A percentile compares a stretch with the other conserved stretches of the same genome.
phyloP scores from a whole-genome alignment of 192 early-diverging fungal species.

The Helicostylum pulchrum region DNA sequence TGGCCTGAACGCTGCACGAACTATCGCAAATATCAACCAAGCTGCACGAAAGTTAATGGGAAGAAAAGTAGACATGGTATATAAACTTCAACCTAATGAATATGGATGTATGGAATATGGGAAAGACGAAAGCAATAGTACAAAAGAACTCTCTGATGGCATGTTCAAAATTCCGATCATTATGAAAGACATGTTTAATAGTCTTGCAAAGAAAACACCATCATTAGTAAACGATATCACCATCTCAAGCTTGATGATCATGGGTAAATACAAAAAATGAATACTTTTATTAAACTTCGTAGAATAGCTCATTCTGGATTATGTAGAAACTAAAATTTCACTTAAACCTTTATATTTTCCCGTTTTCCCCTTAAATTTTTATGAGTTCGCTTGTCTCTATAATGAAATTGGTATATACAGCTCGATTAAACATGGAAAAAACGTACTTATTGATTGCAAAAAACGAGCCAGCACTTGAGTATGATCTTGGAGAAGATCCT shows the following conservation, averaged over 20 bases:
- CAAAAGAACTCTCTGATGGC: constrained; percentile 3
- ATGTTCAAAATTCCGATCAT: background rate
- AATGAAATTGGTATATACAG: constrained; percentile 11
- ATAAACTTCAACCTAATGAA: background rate
- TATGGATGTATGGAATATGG: background rate
- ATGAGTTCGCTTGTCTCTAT: constrained; percentile 8
- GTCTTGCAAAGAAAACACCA: background rate
- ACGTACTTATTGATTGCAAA: constrained; percentile 1
- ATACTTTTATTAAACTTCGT: constrained; percentile 12
- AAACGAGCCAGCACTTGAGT: constrained; percentile 10
- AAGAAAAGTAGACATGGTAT: background rate
- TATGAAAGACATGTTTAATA: constrained; percentile 1
- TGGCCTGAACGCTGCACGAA: no score
- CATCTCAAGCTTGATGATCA: background rate
- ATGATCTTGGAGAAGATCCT: constrained; percentile 10
- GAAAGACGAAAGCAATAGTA: background rate
- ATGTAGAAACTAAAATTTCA: constrained; percentile 9
- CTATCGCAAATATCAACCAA: background rate
- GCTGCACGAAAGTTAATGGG: background rate
- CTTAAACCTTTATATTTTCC: constrained; percentile 6
- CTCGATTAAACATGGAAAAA: constrained; percentile 10
- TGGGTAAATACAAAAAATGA: constrained; percentile 3
- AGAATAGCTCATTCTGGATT: constrained; percentile 11
- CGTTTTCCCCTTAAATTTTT: constrained; percentile 3
- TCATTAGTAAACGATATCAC: background rate